Percentiles rank a stretch among this genome's conserved stretches.
These are phyloP conservation scores for Naematelia aurantialba DNA, from an alignment of 768 basidiomycete genomes.

Conservation along the genomic window DNA sequence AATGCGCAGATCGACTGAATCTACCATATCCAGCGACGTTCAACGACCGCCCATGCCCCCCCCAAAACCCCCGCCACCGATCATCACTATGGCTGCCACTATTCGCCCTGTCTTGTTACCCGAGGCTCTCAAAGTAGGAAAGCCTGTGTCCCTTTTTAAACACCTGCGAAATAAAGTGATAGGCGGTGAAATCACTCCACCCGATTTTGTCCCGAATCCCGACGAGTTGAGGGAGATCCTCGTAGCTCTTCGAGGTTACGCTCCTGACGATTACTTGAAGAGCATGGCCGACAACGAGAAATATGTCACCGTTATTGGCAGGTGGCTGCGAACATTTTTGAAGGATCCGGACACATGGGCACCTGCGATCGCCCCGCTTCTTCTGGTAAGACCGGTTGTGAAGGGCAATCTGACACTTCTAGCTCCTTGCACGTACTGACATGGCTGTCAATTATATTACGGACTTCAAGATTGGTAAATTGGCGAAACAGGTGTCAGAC, in stretches of 20 bases:
- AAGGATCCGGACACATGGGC: constrained; percentile 33
- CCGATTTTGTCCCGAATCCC: constrained; percentile 26
- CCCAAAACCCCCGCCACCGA: neutral
- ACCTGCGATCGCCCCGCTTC: constrained; percentile 20
- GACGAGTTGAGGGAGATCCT: constrained; percentile 31
- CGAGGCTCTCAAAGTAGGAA: constrained; percentile 16
- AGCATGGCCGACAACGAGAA: constrained; percentile 30
- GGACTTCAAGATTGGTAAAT: constrained; percentile 21
- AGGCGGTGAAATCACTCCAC: constrained; percentile 13
- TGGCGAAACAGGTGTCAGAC: constrained; percentile 9
- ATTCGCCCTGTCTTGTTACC: constrained; percentile 14
- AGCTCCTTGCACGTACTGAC: constrained; percentile 34
- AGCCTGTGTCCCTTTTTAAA: constrained; percentile 27
- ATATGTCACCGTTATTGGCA: constrained; percentile 19
- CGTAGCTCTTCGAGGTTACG: constrained; percentile 11
- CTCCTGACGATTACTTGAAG: constrained; percentile 23
- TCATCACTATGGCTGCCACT: constrained; percentile 12
- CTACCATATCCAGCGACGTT: neutral
- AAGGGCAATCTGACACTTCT: neutral
- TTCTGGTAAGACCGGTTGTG: constrained; percentile 21
- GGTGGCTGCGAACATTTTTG: constrained; percentile 20
- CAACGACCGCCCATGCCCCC: neutral
- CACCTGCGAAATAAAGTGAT: constrained; percentile 13
- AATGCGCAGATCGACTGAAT: neutral
- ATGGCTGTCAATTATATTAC: constrained; percentile 25